These are phyloP conservation scores for Cenchrus americanus DNA, from an alignment of 176 grass and related monocot species.

Conservation along the genomic window DNA sequence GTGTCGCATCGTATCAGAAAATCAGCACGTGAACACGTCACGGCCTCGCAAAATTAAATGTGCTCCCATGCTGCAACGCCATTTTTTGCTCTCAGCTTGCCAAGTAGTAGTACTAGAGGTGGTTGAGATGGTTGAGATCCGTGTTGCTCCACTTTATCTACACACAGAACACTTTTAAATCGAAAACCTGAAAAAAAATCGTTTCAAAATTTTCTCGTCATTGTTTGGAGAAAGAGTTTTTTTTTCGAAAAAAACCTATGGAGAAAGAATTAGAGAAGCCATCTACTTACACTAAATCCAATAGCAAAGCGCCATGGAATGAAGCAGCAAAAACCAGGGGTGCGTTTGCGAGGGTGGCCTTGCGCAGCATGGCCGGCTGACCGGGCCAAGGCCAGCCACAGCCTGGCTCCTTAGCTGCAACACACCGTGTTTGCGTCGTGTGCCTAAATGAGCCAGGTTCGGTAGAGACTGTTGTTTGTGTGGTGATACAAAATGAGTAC, in stretches of 20 bases:
- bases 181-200: neutral
- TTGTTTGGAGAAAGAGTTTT: neutral
- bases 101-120: neutral
- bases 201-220: neutral
- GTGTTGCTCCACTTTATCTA: neutral
- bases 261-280: too few species aligned
- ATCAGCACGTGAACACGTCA: neutral
- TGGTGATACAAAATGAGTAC: too few species aligned
- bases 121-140: neutral
- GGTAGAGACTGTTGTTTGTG: too few species aligned
- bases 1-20: neutral
- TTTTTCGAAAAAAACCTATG: neutral
- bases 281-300: neutral
- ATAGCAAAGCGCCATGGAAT: neutral
- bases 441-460: too few species aligned
- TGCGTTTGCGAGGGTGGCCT: too few species aligned
- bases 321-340: constrained; percentile 21
- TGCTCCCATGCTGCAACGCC: neutral
- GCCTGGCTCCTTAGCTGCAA: too few species aligned
- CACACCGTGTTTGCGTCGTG: too few species aligned
- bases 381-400: too few species aligned
- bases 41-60: neutral
- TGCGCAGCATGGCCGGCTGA: too few species aligned
- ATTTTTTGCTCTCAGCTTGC: neutral
- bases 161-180: neutral